Base-by-base conservation (phyloP, 495 filamentous ascomycete genomes). In the Aspergillus diversus region DNA sequence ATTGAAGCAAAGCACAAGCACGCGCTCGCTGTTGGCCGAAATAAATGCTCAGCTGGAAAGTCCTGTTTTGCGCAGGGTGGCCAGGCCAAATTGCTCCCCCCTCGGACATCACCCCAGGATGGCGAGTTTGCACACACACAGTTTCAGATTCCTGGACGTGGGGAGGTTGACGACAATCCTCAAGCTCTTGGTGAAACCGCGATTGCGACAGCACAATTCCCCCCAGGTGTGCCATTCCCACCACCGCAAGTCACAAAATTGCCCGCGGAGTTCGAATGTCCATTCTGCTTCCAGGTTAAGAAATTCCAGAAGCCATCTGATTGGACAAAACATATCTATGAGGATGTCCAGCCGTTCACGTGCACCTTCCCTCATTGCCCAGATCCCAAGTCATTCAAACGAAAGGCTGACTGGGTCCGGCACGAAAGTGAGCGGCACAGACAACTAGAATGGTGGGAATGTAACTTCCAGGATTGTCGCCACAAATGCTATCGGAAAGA, bases 281-380 rank as follows among this genome's bases (percentile, higher is more conserved):
- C 91, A 34, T 79, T 97, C 21, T 97, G 94, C 76, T 97, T 93
- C 80, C 86, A 89, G 67, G 86, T 90, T 48, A 97, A 96, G 76
- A 93, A 89, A 64, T 92, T 97, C 71, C 85, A 89, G 66, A 98
- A 98, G 75, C 94, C 94, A 34, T 97, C 94, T 0, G 94, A 98
- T 76, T 98, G 94, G 94, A 96, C 94, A 13, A 98, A 98, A 72
- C 94, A 98, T 69, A 91, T 98, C 6, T 92, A 96, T 69, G 94
- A 98, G 73, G 94, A 98, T 71, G 86, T 97, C 11, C 91, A 96
- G 70, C 94, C 94, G 5, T 98, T 97, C 68, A 97, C 92, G 8
- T 98, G 94, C 76, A 98, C 92, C 0, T 97, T 95, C 75, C 84
- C 87, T 12, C 78, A 87, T 32, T 98, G 94, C 75, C 84, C 80